These are phyloP conservation scores for Gossypium turneri DNA, from an alignment of 345 rosid species.

Conservation along the genomic window DNA sequence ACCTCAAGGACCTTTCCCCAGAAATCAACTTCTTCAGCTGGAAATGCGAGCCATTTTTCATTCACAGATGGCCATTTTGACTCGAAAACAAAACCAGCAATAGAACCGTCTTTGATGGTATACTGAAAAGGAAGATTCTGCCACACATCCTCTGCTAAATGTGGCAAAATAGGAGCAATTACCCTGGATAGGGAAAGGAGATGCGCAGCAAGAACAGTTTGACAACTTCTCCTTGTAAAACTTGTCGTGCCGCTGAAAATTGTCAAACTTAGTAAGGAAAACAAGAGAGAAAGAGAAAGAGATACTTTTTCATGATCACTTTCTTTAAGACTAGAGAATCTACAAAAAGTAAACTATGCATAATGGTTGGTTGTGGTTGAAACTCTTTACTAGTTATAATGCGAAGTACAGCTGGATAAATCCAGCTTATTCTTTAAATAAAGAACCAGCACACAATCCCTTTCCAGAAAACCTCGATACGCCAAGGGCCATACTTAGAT, in stretches of 20 bases:
- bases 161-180: conserved; percentile 87
- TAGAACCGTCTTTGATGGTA: conserved; percentile 49
- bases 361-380: background rate
- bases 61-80: conserved; percentile 73
- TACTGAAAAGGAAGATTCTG: conserved; percentile 83
- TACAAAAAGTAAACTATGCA: background rate
- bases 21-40: conserved; percentile 56
- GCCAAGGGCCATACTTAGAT: no score
- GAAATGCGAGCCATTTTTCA: conserved; percentile 61
- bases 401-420: background rate
- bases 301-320: background rate
- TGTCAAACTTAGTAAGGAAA: conserved; percentile 6
- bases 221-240: conserved; percentile 91
- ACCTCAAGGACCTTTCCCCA: conserved; percentile 91
- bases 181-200: conserved; percentile 74
- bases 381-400: background rate
- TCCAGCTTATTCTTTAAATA: background rate
- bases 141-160: conserved; percentile 95
- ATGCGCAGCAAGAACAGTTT: conserved; percentile 89
- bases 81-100: conserved; percentile 71
- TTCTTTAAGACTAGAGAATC: conserved; percentile 1
- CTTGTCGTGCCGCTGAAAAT: conserved; percentile 65
- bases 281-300: background rate
- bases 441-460: no score
- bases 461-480: no score